phyloP scores from a whole-genome alignment of 2,329 filamentous ascomycete genomes.

The Trematosphaeria pertusa region DNA sequence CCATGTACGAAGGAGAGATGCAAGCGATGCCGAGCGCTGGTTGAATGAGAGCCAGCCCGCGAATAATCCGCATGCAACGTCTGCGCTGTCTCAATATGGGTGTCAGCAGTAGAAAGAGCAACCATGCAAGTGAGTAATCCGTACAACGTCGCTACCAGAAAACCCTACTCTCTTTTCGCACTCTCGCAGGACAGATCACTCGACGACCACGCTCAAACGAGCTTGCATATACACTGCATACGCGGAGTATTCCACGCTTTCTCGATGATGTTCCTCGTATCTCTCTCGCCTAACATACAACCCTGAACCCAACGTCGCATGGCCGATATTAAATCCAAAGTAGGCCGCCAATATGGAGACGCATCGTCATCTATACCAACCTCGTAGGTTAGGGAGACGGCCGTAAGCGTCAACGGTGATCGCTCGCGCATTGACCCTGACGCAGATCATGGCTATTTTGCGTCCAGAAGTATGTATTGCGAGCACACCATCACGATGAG shows the following conservation, averaged over 20 bases:
- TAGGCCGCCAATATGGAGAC: too few relatives aligned
- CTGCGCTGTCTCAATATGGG: background rate
- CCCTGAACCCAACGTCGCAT: conserved; percentile 6
- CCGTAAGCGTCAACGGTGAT: background rate
- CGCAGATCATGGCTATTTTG: background rate
- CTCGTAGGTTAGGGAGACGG: background rate
- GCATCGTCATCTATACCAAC: too few relatives aligned
- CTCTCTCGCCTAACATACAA: background rate
- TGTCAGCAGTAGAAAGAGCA: background rate
- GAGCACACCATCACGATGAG: background rate
- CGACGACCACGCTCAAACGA: background rate
- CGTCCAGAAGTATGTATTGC: background rate
- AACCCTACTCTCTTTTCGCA: background rate
- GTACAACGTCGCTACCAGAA: conserved; percentile 9
- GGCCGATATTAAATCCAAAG: background rate
- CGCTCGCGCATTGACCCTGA: background rate
- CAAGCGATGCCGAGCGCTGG: too few relatives aligned
- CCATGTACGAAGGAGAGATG: background rate
- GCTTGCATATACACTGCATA: background rate
- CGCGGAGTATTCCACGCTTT: background rate
- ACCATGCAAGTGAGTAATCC: background rate
- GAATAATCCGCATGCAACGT: background rate
- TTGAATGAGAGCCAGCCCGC: background rate
- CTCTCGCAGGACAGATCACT: background rate
- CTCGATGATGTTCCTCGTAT: background rate